Percentiles rank a stretch among this genome's conserved stretches.
Evolutionary conservation across 768 basidiomycete genomes (phyloP).

Genomic region (Mycena filopes): DNA sequence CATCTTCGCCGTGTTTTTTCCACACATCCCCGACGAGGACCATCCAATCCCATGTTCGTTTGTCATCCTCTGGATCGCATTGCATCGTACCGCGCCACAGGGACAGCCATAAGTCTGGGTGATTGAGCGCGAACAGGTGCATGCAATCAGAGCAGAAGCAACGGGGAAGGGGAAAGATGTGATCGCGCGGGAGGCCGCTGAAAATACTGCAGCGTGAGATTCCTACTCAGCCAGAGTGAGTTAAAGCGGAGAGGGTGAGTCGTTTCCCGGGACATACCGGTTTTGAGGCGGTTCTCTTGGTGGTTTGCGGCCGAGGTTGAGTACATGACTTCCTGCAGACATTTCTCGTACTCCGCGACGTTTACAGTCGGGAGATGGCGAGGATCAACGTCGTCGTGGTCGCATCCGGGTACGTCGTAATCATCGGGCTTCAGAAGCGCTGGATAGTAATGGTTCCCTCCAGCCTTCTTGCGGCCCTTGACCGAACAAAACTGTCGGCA

Average conservation of each 20-base stretch:
- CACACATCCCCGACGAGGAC: conserved; percentile 31
- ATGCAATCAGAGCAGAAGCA: conserved; percentile 44
- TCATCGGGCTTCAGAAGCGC: conserved; percentile 35
- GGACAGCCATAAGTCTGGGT: conserved; percentile 28
- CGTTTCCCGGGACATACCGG: not conserved
- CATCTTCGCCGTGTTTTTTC: conserved; percentile 31
- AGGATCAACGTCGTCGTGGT: conserved; percentile 37
- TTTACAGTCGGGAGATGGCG: conserved; percentile 44
- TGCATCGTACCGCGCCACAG: conserved; percentile 39
- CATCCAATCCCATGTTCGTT: conserved; percentile 44
- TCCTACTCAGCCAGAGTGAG: conserved; percentile 36
- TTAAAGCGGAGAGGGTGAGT: too few species aligned
- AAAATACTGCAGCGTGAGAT: too few species aligned
- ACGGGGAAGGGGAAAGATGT: not conserved
- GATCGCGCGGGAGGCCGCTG: not conserved
- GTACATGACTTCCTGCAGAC: conserved; percentile 40
- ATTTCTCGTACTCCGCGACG: conserved; percentile 35
- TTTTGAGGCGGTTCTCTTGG: conserved; percentile 36
- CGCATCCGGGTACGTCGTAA: conserved; percentile 35
- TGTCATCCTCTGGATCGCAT: conserved; percentile 37
- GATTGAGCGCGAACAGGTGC: conserved; percentile 43
- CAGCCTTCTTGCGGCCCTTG: conserved; percentile 43
- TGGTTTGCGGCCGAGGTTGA: conserved; percentile 45
- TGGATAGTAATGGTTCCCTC: conserved; percentile 28
- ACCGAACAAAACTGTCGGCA: conserved; percentile 48